Base-by-base conservation (phyloP, 1,284 basidiomycete species). In the Leucoagaricus sp. region DNA sequence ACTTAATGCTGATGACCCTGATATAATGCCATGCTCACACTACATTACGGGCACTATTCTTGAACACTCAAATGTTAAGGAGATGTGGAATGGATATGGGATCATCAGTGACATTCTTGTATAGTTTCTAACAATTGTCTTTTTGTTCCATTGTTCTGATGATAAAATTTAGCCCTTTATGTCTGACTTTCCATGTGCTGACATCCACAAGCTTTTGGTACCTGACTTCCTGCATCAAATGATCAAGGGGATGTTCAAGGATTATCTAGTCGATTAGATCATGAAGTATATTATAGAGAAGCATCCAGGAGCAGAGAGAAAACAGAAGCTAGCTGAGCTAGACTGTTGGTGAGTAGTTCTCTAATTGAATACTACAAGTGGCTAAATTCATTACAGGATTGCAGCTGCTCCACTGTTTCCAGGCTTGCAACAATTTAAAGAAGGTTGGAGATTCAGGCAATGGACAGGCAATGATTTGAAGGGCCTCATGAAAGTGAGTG, bases 221-320 rank as follows among this genome's bases (percentile, higher is more conserved):
- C 60, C 61, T 0, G 60, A 63, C 34, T 19, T 63, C 4, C 56
- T 63, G 7, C 60, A 63, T 17, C 60, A 61, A n/a, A 12, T 63
- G 0, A 63, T 64, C 21, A 64, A 64, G 17, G 63, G 63, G 0
- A 56, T 53, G 1, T 65, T 65, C 48, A 68, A 68, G 36, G 68
- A 70, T 51, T 70, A 65, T 45, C 51, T 71, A 0, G 66, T 71
- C 0, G 54, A 53, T 0, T 70, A 69, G 69, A 55, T 66, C 0
- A 48, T 28, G 0, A 52, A 65, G 17, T 71, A 69, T 48, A 31
- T 71, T 15, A 17, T 40, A 2, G 31, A 55, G 0, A 36, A 33
- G 15, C 45, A 69, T 58, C 61, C 60, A 0, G 34, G 19, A 40
- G 38, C 23, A 8, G 28, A 26, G 28, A 17, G 9, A 28, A 28